These are phyloP conservation scores for Wickerhamomyces sp. DNA, from an alignment of 1,139 yeast genomes.

Conservation along the genomic window DNA sequence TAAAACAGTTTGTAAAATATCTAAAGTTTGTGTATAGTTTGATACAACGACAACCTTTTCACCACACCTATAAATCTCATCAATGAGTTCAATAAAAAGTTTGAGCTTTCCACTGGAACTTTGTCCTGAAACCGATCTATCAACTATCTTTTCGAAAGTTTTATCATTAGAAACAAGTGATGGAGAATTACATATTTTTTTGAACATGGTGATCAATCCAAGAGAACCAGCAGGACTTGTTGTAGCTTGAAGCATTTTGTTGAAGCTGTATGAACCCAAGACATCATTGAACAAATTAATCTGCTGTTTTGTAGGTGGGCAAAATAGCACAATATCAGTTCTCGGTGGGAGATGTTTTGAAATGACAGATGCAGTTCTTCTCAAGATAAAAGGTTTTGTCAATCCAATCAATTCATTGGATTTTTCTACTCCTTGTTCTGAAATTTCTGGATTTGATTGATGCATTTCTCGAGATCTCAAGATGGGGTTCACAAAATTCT, in stretches of 20 bases:
- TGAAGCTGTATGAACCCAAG: constrained; percentile 38
- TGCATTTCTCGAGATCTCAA: constrained; percentile 66
- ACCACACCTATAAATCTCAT: constrained; percentile 39
- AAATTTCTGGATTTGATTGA: constrained; percentile 46
- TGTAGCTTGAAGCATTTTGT: constrained; percentile 23
- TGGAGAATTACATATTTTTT: constrained; percentile 85
- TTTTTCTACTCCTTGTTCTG: constrained; percentile 53
- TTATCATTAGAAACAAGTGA: constrained; percentile 44
- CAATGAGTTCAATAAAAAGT: constrained; percentile 47
- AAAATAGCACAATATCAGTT: constrained; percentile 75
- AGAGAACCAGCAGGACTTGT: constrained; percentile 40
- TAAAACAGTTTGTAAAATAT: constrained; percentile 60
- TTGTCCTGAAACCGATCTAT: constrained; percentile 12
- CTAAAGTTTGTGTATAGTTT: constrained; percentile 84
- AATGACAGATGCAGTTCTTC: constrained; percentile 71
- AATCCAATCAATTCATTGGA: constrained; percentile 57
- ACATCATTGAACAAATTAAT: constrained; percentile 47
- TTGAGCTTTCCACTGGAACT: constrained; percentile 52
- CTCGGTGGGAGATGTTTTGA: constrained; percentile 66
- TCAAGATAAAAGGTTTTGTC: constrained; percentile 62
- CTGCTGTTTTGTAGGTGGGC: constrained; percentile 69
- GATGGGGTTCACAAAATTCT: constrained; percentile 66
- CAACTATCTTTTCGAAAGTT: constrained; percentile 18
- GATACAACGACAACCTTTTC: constrained; percentile 88
- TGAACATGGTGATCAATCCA: constrained; percentile 65